Percentiles rank a stretch among this genome's conserved stretches.
Conservation (phyloP, 768 basidiomycete species). For the Calvatia gigantea region DNA sequence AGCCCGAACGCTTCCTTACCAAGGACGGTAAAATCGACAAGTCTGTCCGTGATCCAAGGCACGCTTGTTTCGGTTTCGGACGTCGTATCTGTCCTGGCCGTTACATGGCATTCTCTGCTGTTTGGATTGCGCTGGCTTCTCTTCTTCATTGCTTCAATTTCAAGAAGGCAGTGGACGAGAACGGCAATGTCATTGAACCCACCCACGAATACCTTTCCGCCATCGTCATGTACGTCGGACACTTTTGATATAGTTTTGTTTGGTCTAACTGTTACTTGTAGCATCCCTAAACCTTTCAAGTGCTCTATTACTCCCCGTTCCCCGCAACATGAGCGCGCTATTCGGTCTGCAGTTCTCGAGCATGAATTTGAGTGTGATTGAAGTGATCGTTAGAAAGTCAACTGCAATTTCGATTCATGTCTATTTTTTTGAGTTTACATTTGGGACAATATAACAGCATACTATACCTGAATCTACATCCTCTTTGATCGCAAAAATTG, state of each 20-base stretch:
- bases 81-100: constrained; percentile 25
- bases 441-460: no score
- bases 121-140: constrained; percentile 24
- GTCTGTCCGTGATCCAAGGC: constrained; percentile 22
- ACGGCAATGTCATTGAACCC: constrained; percentile 7
- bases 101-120: constrained; percentile 20
- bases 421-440: no score
- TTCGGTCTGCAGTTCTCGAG: constrained; percentile 14
- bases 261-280: background rate
- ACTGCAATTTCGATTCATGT: no score
- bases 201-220: constrained; percentile 15
- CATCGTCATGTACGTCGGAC: constrained; percentile 17
- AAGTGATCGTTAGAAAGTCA: background rate
- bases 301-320: constrained; percentile 19
- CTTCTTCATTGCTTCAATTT: constrained; percentile 21
- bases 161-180: constrained; percentile 20
- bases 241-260: background rate
- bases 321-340: constrained; percentile 14
- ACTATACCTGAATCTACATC: no score
- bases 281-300: constrained; percentile 18
- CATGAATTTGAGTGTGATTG: background rate
- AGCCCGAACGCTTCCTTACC: constrained; percentile 36
- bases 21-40: constrained; percentile 22
- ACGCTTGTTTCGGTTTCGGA: constrained; percentile 30
- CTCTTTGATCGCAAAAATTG: no score